Conservation (phyloP, 1,139 yeast genomes). For the Saccharomyces hybrid region DNA sequence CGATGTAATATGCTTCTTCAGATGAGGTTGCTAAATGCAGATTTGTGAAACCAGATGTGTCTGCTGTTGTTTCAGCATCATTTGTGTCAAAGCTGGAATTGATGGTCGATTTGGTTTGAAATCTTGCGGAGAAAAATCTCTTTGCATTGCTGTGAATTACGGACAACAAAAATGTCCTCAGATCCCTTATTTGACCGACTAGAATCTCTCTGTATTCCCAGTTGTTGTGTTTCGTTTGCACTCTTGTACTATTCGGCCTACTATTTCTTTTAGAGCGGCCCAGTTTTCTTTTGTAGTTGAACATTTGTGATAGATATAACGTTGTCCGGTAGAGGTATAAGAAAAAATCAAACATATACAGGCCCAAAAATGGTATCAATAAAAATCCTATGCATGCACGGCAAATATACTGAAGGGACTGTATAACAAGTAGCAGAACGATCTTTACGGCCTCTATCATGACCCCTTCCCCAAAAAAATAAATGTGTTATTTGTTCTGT, state of each 20-base stretch:
- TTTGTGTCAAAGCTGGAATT: background rate
- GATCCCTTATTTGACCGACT: background rate
- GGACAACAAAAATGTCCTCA: background rate
- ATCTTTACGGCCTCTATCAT: background rate
- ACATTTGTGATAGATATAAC: constrained; percentile 3
- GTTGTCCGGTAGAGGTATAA: constrained; percentile 9
- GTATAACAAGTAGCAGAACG: background rate
- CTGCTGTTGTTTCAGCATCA: background rate
- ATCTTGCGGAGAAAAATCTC: background rate
- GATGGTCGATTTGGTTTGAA: background rate
- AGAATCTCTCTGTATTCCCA: background rate
- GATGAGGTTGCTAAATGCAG: background rate
- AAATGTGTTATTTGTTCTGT: background rate
- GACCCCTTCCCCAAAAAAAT: background rate
- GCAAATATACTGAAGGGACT: constrained; percentile 4
- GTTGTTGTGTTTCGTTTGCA: background rate
- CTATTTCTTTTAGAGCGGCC: background rate
- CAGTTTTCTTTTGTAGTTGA: background rate
- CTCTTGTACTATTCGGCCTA: background rate
- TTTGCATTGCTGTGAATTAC: background rate
- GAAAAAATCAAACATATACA: constrained; percentile 9
- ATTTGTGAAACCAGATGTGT: background rate
- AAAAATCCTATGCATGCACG: constrained; percentile 5
- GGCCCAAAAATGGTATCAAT: constrained; percentile 5
- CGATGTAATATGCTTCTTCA: background rate